These are phyloP conservation scores for Craspedostauros australis DNA, from an alignment of 108 stramenopile species.

Conservation along the genomic window DNA sequence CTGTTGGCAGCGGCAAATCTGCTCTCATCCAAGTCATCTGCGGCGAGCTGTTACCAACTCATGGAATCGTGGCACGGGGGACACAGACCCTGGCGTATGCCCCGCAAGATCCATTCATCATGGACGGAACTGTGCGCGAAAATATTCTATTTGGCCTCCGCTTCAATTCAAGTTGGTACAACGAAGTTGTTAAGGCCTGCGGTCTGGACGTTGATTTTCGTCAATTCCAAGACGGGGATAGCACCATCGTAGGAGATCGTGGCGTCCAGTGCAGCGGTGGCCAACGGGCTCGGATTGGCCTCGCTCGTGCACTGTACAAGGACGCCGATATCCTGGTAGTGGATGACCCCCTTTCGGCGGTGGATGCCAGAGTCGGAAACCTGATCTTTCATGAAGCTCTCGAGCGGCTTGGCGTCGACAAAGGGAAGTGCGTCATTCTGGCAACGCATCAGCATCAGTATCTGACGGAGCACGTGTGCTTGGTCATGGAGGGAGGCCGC, in stretches of 20 bases:
- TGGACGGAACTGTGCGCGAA: slow-evolving; percentile 81
- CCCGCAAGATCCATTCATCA: slow-evolving; percentile 90
- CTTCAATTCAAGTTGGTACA: slow-evolving; percentile 50
- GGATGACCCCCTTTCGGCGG: slow-evolving; percentile 95
- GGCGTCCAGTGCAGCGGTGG: slow-evolving; percentile 93
- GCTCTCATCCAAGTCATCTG: slow-evolving; percentile 59
- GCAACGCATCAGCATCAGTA: slow-evolving; percentile 95
- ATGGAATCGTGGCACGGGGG: slow-evolving; percentile 13
- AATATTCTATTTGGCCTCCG: slow-evolving; percentile 77
- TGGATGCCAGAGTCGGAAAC: slow-evolving; percentile 82
- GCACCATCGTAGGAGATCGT: slow-evolving; percentile 86
- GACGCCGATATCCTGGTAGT: slow-evolving; percentile 69
- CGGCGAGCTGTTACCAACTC: slow-evolving; percentile 47
- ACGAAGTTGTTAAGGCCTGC: slow-evolving; percentile 62
- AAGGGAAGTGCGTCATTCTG: slow-evolving; percentile 72
- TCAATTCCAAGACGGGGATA: slow-evolving; percentile 66
- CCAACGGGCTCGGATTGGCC: slow-evolving; percentile 84
- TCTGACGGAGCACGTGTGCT: slow-evolving; percentile 43
- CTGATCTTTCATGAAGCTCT: slow-evolving; percentile 81
- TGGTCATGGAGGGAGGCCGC: slow-evolving; percentile 66
- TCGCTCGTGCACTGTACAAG: slow-evolving; percentile 65
- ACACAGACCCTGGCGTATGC: slow-evolving; percentile 65
- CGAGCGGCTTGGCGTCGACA: slow-evolving; percentile 34
- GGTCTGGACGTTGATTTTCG: slow-evolving; percentile 68
- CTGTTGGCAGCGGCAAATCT: slow-evolving; percentile 60